Base-by-base conservation (phyloP, 179 eudicot species). In the Nepenthes alata region DNA sequence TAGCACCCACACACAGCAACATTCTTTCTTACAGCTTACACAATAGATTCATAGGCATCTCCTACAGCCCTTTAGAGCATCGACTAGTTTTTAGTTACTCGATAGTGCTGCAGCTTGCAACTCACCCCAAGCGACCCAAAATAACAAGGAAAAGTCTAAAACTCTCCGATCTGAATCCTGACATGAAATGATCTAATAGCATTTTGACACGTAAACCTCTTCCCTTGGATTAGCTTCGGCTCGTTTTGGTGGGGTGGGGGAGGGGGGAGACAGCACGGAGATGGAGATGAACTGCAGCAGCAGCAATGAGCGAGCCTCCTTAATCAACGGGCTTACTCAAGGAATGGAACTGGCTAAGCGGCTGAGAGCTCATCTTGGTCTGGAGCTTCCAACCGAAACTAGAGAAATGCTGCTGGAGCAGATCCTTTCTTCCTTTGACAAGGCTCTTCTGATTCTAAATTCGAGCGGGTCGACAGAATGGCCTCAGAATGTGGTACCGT, bases 261-360 rank as follows among this genome's bases (percentile, higher is more conserved):
- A 2, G 5, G 47, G 8, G 54, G 15, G 58, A 34, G 47, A 56
- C 2, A 13, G 8, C 49, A 14, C 4, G 37, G 38, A 53, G 61
- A 84, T 84, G 87, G 81, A 75, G 55, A 53, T 54, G 38, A 60
- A 60, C 38, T 52, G 60, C 37, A 57, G 52, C 51, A 61, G 63
- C 36, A 63, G 25, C 36, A 58, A 66, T 54, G 83, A 83, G 69
- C 70, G 64, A 51, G 64, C 38, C 0, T 47, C 73, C 6, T 67
- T 88, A 69, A 53, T 77, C 52, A 53, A 64, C 38, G 96, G 88
- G 74, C 75, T 91, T 3, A 66, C 68, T 4, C 84, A 79, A 11
- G 97, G 96, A 44, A 71, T 78, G 78, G 87, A 84, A 67, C 51
- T 75, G 7, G 81, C 87, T 11, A 82, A 69, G 62, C 85, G 84